These are phyloP conservation scores for Whalleya microplaca DNA, from an alignment of 2,329 filamentous ascomycete species.

Conservation along the genomic window DNA sequence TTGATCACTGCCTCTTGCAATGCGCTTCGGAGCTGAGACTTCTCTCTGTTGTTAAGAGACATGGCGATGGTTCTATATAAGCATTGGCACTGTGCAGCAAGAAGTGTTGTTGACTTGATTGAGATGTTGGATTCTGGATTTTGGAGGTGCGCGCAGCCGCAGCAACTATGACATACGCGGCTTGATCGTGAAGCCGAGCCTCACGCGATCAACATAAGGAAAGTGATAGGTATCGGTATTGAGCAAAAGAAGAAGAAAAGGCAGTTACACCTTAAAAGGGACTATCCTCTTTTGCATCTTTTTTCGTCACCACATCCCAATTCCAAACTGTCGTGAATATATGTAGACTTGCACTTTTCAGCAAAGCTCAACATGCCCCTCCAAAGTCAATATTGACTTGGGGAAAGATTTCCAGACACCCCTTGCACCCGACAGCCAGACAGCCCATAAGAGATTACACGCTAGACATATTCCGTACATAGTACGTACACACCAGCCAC, in stretches of 20 bases:
- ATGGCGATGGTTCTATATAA: constrained; percentile 40
- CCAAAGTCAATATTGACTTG: constrained; percentile 24
- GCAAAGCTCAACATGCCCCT: constrained; percentile 13
- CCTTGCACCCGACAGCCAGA: not conserved
- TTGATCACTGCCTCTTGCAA: constrained; percentile 86
- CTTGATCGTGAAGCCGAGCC: not conserved
- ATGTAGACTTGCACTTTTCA: not conserved
- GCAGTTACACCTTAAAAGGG: not conserved
- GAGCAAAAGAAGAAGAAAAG: not conserved
- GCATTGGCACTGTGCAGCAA: constrained; percentile 6
- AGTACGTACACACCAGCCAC: constrained; percentile 1
- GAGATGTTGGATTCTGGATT: not conserved
- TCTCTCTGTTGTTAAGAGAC: constrained; percentile 59
- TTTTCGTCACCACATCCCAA: not conserved
- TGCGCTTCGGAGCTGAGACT: constrained; percentile 69
- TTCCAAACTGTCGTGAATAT: not conserved
- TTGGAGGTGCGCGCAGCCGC: too few relatives aligned
- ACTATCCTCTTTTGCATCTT: not conserved
- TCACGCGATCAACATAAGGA: not conserved
- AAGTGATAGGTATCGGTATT: not conserved
- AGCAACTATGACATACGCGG: not conserved
- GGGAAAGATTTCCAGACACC: not conserved
- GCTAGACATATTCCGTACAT: too few relatives aligned
- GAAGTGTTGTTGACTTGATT: not conserved
- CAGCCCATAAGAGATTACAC: too few relatives aligned